These are phyloP conservation scores for Monosporascus sp. DNA, from an alignment of 2,329 filamentous ascomycete genomes.

Conservation along the genomic window DNA sequence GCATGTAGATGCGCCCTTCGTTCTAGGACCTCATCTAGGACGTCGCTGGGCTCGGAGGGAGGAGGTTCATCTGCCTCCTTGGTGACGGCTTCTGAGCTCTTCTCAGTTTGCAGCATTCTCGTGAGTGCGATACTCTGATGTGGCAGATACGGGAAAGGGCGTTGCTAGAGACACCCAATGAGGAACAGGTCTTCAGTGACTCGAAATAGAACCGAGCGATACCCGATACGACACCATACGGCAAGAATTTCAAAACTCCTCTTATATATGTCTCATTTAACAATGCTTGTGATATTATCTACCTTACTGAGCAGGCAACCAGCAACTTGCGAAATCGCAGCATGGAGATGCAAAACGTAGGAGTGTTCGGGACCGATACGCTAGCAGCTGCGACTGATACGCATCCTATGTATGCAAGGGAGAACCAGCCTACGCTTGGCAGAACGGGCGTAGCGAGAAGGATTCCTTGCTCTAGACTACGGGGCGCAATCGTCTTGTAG, in stretches of 20 bases:
- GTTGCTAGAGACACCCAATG: no score
- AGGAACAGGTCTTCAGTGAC: no score
- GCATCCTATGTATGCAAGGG: background rate
- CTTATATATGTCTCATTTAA: no score
- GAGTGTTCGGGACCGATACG: background rate
- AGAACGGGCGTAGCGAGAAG: background rate
- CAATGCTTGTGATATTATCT: no score
- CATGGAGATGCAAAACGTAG: background rate
- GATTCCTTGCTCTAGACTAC: no score
- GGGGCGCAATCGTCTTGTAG: no score
- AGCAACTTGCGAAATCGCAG: no score
- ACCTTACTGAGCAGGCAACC: no score
- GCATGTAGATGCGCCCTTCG: slow-evolving; percentile 21
- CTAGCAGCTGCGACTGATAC: background rate
- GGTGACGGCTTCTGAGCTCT: background rate
- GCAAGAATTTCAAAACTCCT: no score
- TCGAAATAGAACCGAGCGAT: no score
- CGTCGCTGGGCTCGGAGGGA: background rate
- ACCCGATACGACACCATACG: no score
- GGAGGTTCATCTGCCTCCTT: background rate
- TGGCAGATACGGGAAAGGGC: no score
- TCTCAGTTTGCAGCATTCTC: background rate
- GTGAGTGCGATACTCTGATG: background rate
- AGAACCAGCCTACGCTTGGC: background rate
- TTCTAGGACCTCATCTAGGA: background rate